A percentile compares a stretch with the other conserved stretches of the same genome.
Conservation (phyloP, 306 rosid species). For the Myrica gale region DNA sequence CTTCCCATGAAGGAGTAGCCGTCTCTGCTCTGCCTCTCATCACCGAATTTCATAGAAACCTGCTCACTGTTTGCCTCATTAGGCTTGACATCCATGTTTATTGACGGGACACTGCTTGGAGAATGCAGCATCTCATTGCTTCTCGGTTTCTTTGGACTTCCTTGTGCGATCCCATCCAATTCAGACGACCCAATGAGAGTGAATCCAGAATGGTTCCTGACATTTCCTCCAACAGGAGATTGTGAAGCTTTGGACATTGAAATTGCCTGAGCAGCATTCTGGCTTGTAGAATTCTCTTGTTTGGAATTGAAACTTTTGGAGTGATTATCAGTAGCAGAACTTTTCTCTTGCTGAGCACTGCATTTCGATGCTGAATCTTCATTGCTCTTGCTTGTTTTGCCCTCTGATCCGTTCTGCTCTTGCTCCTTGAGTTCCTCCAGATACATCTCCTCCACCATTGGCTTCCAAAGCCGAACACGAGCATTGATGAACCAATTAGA, state of each 20-base stretch:
- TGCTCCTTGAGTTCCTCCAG: constrained; percentile 78
- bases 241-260: constrained; percentile 51
- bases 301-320: constrained; percentile 50
- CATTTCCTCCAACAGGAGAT: constrained; percentile 48
- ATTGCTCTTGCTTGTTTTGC: constrained; percentile 54
- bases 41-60: constrained; percentile 59
- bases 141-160: constrained; percentile 78
- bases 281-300: constrained; percentile 42
- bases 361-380: constrained; percentile 53
- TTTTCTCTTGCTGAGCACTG: constrained; percentile 38
- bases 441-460: constrained; percentile 99
- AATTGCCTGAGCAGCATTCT: constrained; percentile 34
- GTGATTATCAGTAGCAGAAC: constrained; percentile 39
- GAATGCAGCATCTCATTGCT: constrained; percentile 52
- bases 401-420: constrained; percentile 57
- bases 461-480: constrained; percentile 94
- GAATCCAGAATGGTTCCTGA: constrained; percentile 60
- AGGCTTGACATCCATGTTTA: constrained; percentile 51
- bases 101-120: constrained; percentile 40
- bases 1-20: constrained; percentile 72
- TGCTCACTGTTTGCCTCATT: constrained; percentile 47
- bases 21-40: constrained; percentile 65
- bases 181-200: constrained; percentile 79
- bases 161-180: constrained; percentile 79
- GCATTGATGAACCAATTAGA: constrained; percentile 99